Percentiles rank a stretch among this genome's conserved stretches.
Evolutionary conservation across 805 yeast genomes (phyloP).

Genomic region (Myxozyma neotropica): DNA sequence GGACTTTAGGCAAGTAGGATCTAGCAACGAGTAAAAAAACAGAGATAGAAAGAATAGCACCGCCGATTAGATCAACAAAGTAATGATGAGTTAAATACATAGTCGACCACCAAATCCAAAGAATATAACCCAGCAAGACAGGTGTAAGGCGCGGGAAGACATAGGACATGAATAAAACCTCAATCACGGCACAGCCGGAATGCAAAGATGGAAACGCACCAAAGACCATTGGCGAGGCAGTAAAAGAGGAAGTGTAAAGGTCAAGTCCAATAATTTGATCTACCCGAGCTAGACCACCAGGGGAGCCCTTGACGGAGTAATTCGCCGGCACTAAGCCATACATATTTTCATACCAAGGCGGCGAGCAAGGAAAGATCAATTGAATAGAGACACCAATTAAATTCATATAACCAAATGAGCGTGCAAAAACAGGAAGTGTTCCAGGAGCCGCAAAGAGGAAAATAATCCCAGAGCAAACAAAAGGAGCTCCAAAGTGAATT

Average conservation of each 20-base stretch:
- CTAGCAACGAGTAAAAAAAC: slow-evolving; percentile 72
- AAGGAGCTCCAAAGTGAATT: slow-evolving; percentile 87
- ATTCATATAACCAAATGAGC: slow-evolving; percentile 95
- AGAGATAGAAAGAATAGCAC: slow-evolving; percentile 75
- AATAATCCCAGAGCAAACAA: slow-evolving; percentile 73
- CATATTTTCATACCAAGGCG: slow-evolving; percentile 86
- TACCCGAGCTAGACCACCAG: slow-evolving; percentile 91
- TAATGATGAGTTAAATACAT: slow-evolving; percentile 98
- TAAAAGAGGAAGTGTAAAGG: slow-evolving; percentile 79
- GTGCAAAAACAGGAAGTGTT: slow-evolving; percentile 76
- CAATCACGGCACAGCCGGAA: slow-evolving; percentile 93
- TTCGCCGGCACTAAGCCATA: slow-evolving; percentile 89
- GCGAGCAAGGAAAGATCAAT: slow-evolving; percentile 86
- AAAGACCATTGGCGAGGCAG: slow-evolving; percentile 86
- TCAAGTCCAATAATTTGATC: slow-evolving; percentile 77
- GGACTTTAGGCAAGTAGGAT: slow-evolving; percentile 58
- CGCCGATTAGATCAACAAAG: slow-evolving; percentile 91
- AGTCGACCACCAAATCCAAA: slow-evolving; percentile 97
- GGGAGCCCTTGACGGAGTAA: slow-evolving; percentile 88
- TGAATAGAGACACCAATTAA: slow-evolving; percentile 81
- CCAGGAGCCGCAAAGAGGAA: slow-evolving; percentile 93
- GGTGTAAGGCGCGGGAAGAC: slow-evolving; percentile 73
- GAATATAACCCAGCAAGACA: slow-evolving; percentile 71
- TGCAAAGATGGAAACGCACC: slow-evolving; percentile 89
- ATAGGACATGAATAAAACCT: slow-evolving; percentile 81